Evolutionary conservation across 2,329 filamentous ascomycete species (phyloP), one percentile per base, ranked within the genome.

Genomic region (Plectosphaerella plurivora): DNA sequence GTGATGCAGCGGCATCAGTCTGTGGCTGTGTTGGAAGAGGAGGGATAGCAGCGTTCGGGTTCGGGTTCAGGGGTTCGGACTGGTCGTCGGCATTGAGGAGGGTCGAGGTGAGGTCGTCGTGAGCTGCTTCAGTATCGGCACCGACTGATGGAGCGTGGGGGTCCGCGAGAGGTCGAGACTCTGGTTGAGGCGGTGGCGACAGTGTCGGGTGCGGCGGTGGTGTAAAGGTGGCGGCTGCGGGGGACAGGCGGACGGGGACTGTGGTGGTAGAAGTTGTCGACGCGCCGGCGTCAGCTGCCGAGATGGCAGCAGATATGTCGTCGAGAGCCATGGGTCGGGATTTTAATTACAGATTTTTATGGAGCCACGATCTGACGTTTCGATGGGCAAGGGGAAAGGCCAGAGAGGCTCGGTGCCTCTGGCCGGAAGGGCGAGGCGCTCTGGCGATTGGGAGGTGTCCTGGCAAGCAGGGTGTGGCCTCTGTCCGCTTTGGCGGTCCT

Each of bases 261-360:
- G 22, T 22, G 51, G 50, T 49, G 53, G 55, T 47, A 42, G 47
- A 18, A 10, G 16, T 11, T 44, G 41, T 51, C 25, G 49, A 45
- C 49, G 49, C 49, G 42, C 33, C 42, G 25, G 49, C 49, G 44
- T 45, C 49, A 51, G 41, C 49, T 33, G 49, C 49, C 33, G 49
- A 35, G 36, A 24, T 33, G 45, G 35, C 33, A 33, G 28, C 28
- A 39, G 42, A 50, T 51, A 28, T 53, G 55, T 55, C 57, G 51
- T 58, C 60, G 64, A 66, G 67, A 65, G 65, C 65, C 67, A 68
- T 67, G 41, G 41, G 41, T 61, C 66, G 63, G 65, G 63, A 64
- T 65, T 67, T 70, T 68, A 69, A 68, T 70, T 68, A 65, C 65
- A 63, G 59, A 63, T 65, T 68, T 67, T 66, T 67, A 67, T 67